These are phyloP conservation scores for Leccinum barrowsii DNA, from an alignment of 768 basidiomycete genomes.

Conservation along the genomic window DNA sequence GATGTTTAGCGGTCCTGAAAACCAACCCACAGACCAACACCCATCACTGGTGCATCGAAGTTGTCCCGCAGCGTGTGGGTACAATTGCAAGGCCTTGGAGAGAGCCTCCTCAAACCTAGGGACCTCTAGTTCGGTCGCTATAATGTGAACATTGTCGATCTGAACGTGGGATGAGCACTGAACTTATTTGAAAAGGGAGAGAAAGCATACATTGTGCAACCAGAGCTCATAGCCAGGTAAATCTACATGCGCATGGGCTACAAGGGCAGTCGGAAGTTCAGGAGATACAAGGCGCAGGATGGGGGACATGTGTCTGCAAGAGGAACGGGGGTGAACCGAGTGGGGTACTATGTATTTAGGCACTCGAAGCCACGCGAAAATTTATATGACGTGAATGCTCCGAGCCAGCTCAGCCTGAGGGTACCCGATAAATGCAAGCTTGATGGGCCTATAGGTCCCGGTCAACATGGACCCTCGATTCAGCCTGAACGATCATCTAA, in stretches of 20 bases:
- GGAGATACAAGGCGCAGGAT: slow-evolving; percentile 17
- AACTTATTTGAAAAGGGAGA: neutral
- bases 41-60: slow-evolving; percentile 8
- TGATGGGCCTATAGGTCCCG: no score
- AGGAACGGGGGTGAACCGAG: neutral
- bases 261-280: slow-evolving; percentile 15
- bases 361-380: no score
- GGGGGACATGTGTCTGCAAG: slow-evolving; percentile 11
- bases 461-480: no score
- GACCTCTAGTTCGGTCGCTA: slow-evolving; percentile 14
- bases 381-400: no score
- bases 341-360: neutral
- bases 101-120: slow-evolving; percentile 23
- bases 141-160: slow-evolving; percentile 19
- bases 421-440: no score
- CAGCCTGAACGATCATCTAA: no score
- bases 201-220: slow-evolving; percentile 13
- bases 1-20: neutral
- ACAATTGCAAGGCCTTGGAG: slow-evolving; percentile 20
- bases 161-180: slow-evolving; percentile 1
- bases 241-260: slow-evolving; percentile 5
- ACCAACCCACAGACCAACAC: slow-evolving; percentile 20
- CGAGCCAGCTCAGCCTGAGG: no score
- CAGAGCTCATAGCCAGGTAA: slow-evolving; percentile 25
- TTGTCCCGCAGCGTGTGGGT: slow-evolving; percentile 26